phyloP scores from a whole-genome alignment of 1,139 yeast species.

The Taphrina wiesneri region DNA sequence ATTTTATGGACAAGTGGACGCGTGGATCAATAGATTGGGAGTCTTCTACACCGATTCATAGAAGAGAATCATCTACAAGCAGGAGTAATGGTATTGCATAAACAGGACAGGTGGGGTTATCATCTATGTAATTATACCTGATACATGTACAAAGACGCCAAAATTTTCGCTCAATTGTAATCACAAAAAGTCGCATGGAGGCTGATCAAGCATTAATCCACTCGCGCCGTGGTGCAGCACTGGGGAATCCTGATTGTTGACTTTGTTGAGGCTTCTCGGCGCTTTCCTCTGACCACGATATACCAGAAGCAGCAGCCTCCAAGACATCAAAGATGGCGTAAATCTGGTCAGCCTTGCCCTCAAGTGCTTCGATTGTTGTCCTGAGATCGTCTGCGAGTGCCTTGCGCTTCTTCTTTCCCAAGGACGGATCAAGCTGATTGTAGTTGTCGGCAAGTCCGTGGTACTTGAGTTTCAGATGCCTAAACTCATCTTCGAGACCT shows the following conservation, averaged over 20 bases:
- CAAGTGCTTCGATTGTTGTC: conserved; percentile 42
- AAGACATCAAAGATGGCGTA: conserved; percentile 45
- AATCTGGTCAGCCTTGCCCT: conserved; percentile 45
- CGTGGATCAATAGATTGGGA: conserved; percentile 12
- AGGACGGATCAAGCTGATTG: conserved; percentile 43
- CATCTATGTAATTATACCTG: background rate
- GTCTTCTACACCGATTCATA: conserved; percentile 7
- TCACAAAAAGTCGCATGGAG: background rate
- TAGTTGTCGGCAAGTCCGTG: conserved; percentile 42
- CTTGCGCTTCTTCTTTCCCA: conserved; percentile 42
- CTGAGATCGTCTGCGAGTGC: conserved; percentile 42
- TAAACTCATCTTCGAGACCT: conserved; percentile 42
- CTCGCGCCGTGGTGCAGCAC: background rate
- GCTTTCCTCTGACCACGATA: background rate
- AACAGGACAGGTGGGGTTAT: background rate
- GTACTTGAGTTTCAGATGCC: conserved; percentile 40
- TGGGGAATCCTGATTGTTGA: background rate
- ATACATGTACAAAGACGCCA: background rate
- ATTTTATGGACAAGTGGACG: conserved; percentile 11
- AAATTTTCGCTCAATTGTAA: background rate
- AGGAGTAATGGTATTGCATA: background rate
- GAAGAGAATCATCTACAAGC: no score
- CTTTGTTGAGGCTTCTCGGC: background rate
- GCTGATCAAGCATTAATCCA: background rate
- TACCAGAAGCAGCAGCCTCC: conserved; percentile 38